These are phyloP conservation scores for Euphrasia arctica DNA, from an alignment of 305 asterid species.

Conservation along the genomic window DNA sequence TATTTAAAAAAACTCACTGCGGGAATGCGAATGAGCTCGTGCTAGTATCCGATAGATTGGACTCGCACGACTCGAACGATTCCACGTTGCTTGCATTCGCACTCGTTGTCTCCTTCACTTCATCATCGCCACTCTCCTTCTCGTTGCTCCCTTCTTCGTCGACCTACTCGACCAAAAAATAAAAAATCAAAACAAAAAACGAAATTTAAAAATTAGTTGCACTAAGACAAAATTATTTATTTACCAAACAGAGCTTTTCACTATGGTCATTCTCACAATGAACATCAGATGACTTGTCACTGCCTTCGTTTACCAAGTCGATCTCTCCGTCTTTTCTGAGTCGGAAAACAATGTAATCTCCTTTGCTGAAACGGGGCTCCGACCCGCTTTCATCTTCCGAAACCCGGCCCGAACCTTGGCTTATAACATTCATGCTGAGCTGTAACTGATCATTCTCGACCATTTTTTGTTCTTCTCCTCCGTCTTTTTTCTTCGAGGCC, in stretches of 20 bases:
- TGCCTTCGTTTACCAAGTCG: background rate
- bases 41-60: background rate
- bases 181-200: background rate
- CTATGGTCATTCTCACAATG: no score
- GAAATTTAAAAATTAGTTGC: background rate
- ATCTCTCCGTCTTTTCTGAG: background rate
- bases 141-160: background rate
- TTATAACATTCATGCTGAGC: background rate
- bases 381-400: background rate
- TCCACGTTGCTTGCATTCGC: background rate
- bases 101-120: background rate
- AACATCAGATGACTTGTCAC: background rate
- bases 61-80: background rate
- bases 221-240: no score
- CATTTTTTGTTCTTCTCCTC: background rate
- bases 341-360: background rate
- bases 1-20: background rate
- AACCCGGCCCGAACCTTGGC: background rate
- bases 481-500: background rate
- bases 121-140: background rate
- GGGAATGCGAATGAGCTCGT: background rate
- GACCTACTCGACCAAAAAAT: background rate
- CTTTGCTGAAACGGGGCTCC: background rate
- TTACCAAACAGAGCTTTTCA: background rate
- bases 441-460: background rate